Conservation (phyloP, 2,329 filamentous ascomycete genomes). For the Ceratocystis albifundus region DNA sequence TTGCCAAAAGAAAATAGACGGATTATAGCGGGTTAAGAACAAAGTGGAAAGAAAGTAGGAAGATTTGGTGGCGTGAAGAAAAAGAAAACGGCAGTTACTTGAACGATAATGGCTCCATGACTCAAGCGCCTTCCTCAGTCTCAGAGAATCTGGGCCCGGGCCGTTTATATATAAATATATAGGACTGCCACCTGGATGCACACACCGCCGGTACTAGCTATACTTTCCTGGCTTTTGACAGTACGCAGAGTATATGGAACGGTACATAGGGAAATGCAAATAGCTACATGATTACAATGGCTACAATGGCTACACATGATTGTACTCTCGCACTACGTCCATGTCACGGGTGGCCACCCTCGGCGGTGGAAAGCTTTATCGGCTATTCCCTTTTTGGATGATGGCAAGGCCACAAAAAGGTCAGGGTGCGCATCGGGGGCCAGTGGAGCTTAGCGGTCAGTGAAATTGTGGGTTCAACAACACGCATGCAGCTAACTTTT, state of each 20-base stretch:
- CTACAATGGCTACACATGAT: neutral
- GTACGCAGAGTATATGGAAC: neutral
- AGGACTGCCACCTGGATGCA: neutral
- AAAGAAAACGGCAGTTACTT: conserved; percentile 3
- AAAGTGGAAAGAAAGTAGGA: neutral
- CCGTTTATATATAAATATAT: neutral
- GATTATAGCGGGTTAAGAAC: neutral
- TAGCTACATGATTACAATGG: neutral
- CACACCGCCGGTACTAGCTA: neutral
- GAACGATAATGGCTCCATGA: neutral
- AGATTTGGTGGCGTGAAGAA: neutral
- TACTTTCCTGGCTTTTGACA: neutral
- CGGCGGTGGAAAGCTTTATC: neutral
- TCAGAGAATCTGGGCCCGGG: neutral
- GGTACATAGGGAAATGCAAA: too few species aligned
- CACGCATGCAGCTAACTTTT: neutral
- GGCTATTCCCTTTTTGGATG: neutral
- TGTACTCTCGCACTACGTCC: neutral
- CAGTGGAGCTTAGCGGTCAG: neutral
- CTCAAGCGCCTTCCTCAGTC: neutral
- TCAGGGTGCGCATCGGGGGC: neutral
- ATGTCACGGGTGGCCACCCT: neutral
- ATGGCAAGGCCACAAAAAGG: neutral
- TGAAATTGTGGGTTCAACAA: neutral
- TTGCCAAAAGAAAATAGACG: neutral